Evolutionary conservation across 352 stramenopile genomes (phyloP), one percentile per base, ranked within the genome.

Genomic region (Pythium angustatum): DNA sequence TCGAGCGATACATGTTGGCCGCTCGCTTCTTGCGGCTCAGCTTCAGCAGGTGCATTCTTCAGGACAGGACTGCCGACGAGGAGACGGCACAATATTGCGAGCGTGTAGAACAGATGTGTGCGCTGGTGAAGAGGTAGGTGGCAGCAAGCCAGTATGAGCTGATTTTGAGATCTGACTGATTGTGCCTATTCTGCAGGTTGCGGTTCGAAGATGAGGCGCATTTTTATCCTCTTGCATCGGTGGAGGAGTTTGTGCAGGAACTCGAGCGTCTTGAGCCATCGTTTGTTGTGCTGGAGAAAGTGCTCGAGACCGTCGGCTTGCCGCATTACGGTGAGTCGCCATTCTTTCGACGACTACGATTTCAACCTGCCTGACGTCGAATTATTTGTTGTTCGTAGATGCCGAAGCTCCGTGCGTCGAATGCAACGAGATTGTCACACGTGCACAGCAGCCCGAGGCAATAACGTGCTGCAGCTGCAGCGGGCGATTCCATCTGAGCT

Each of bases 201-300:
- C 40, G 68, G 14, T 90, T 90, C 45, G 78, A 90, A 50, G 83
- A 92, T 28, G 81, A 92, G 66, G 69, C 73, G 21, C 81, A 92
- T 52, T 69, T 92, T 17, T 90, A 80, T 47, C 79, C 83, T 11
- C 67, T 92, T 21, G 72, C 69, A 26, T 78, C 70, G 1, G 31
- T 88, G 5, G 51, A 75, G 19, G 58, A 63, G 2, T 81, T 90
- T 45, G 51, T 82, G 27, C 11, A 24, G 0, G 41, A 41, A 22
- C 52, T 88, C 3, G 58, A 73, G n/a, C 34, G 53, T 19, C 71
- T 79, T 48, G 78, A 85, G 30, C 24, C 67, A 15, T 61, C 54
- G 33, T 44, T 88, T 12, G 26, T 58, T 40, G 64, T 51, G 30
- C 71, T 89, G 19, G 77, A 91, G 59, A 45, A 73, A 28, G 47